These are phyloP conservation scores for Aspergillus intermedius DNA, from an alignment of 2,329 filamentous ascomycete genomes.

Conservation along the genomic window DNA sequence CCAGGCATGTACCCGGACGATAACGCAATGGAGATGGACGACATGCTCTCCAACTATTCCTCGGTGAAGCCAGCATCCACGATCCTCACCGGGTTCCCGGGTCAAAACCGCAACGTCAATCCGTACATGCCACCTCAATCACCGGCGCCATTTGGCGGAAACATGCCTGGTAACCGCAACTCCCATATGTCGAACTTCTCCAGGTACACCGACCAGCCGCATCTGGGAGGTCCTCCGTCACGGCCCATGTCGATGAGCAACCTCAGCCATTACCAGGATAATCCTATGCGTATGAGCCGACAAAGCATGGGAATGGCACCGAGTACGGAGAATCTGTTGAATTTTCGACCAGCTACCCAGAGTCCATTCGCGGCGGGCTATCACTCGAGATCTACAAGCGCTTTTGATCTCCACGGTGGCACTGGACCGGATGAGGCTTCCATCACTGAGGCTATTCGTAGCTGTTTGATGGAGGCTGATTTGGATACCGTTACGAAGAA, in stretches of 20 bases:
- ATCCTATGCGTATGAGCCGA: constrained; percentile 27
- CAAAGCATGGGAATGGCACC: constrained; percentile 36
- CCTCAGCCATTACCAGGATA: constrained; percentile 43
- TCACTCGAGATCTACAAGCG: constrained; percentile 47
- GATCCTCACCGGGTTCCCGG: constrained; percentile 75
- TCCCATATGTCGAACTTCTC: constrained; percentile 65
- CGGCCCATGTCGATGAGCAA: constrained; percentile 57
- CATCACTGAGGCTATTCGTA: constrained; percentile 78
- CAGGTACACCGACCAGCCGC: constrained; percentile 57
- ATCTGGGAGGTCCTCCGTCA: constrained; percentile 32
- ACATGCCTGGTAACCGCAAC: constrained; percentile 48
- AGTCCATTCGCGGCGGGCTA: constrained; percentile 45
- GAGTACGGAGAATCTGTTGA: constrained; percentile 41
- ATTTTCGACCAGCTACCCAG: constrained; percentile 31
- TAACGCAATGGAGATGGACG: constrained; percentile 84
- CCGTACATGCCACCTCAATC: constrained; percentile 79
- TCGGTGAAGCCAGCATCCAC: constrained; percentile 81
- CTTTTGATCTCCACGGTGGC: constrained; percentile 52
- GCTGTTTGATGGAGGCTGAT: constrained; percentile 79
- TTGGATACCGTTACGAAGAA: constrained; percentile 98
- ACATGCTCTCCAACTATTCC: constrained; percentile 94
- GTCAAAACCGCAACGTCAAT: constrained; percentile 47
- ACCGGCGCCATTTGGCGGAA: constrained; percentile 62
- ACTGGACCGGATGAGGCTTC: constrained; percentile 67
- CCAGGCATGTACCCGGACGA: constrained; percentile 64